Evolutionary conservation across 768 basidiomycete genomes (phyloP), one percentile per base, ranked within the genome.

Genomic region (Agaricus blazei): DNA sequence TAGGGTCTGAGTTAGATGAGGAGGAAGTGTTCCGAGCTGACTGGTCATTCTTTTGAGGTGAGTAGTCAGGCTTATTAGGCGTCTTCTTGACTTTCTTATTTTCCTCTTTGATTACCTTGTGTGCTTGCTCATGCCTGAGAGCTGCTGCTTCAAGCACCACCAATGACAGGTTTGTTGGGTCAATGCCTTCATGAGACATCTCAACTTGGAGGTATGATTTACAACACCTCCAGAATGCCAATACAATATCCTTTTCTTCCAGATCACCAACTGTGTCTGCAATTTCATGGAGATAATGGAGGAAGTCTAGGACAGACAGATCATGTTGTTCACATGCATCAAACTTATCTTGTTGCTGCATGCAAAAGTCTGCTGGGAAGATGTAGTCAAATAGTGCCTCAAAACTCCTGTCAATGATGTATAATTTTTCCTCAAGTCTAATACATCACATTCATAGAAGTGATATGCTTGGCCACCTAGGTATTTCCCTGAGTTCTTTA

Each of bases 361-460:
- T 57, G 1, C 56, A 24, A 43, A 51, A 51, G 27, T 56, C 48
- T 4, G 34, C 27, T 26, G 54, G 48, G 19, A 56, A 56, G 2
- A 47, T 11, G 15, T 56, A 56, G 48, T 55, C 29, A 34, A 56
- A 56, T 37, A 56, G 9, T 8, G 23, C 7, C 24, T 49, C 37
- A 28, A 57, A 57, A 34, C 23, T 52, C 29, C 38, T 36, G 9
- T 56, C 34, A 23, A 57, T 46, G 24, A 55, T 27, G 31, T 5
- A 24, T 51, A 57, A 14, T 38, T 45, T 12, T 36, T 42, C 42
- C 14, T 28, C 12, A 29, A 9, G 42, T 43, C 31, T 44, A 50
- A 23, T 4, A 56, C 31, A 15, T 56, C 55, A 4, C 48, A 23
- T 41, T 56, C 55, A 51, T 40, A 56, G 40, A 56, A 56, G 19